Evolutionary conservation across 2,329 filamentous ascomycete genomes (phyloP).

Genomic region (Monilinia vaccinii-corymbosi): DNA sequence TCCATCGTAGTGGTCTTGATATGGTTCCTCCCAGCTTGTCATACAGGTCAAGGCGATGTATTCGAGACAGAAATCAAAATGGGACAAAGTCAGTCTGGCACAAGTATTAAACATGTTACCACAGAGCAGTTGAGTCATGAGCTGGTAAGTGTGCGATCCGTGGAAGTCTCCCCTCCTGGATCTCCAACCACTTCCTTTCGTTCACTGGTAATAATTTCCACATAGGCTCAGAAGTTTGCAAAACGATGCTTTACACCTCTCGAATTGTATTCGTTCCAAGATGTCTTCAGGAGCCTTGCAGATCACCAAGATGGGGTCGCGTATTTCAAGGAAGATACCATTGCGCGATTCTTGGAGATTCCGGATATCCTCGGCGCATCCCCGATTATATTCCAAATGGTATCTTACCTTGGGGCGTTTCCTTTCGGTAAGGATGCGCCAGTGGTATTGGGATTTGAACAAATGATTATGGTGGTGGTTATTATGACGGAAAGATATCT

Average conservation of each 20-base stretch:
- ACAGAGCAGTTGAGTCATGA: conserved; percentile 29
- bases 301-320: conserved; percentile 51
- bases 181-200: background rate
- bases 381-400: conserved; percentile 61
- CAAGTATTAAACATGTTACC: conserved; percentile 19
- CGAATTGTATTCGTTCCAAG: conserved; percentile 64
- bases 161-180: background rate
- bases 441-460: conserved; percentile 58
- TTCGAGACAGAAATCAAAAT: conserved; percentile 17
- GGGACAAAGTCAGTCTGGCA: conserved; percentile 30
- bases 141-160: conserved; percentile 21
- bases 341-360: conserved; percentile 63
- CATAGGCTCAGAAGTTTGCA: conserved; percentile 53
- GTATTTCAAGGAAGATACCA: conserved; percentile 62
- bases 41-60: background rate
- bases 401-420: conserved; percentile 63
- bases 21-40: background rate
- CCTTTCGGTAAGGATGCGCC: conserved; percentile 65
- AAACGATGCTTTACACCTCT: conserved; percentile 62
- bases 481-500: conserved; percentile 64
- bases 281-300: conserved; percentile 63
- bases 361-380: conserved; percentile 61
- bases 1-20: background rate
- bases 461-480: conserved; percentile 62
- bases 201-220: background rate